Evolutionary conservation across 345 rosid genomes (phyloP), one percentile per base, ranked within the genome.

Genomic region (Isatis tinctoria): DNA sequence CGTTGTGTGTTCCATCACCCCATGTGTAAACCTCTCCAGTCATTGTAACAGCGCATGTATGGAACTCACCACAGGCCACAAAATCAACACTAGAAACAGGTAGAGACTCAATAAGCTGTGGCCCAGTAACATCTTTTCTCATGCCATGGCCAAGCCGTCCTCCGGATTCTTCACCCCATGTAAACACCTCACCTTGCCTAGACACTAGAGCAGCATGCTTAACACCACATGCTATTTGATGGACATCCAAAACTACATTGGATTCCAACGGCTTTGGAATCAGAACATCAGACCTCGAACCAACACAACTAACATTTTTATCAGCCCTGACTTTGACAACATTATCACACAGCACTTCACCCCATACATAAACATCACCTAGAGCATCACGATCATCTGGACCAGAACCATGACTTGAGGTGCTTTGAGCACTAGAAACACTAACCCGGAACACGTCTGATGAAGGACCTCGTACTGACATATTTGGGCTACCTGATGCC

Each of bases 321-420:
- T 88, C 91, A 43, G 79, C 84, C 81, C 92, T 88, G 52, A 83
- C 75, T 77, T 78, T 88, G 61, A 83, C 59, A 76, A 81, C 52
- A 74, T 80, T 85, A 76, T 92, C 99, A 78, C 87, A 88, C 56
- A 84, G 79, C 40, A 92, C 85, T 84, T 95, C 98, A 65, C 99
- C 98, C 99, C 98, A 95, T 64, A 95, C 81, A 74, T 90, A 95
- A 63, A 95, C 97, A 81, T 95, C 99, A 51, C 98, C 98, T 78
- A 90, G 70, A 51, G 99, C 99, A 85, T 92, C 99, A 69, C 87
- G 89, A 80, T 95, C 94, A 77, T 92, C 97, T 11, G 97, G 93
- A 78, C 87, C 97, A 76, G 97, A 95, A 62, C 97, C 97, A 70
- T 95, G 99, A 79, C 97, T 95, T 47, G 97, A 92, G 51, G 92